phyloP scores from a whole-genome alignment of 2,329 filamentous ascomycete species.

The Fusarium floridanum region DNA sequence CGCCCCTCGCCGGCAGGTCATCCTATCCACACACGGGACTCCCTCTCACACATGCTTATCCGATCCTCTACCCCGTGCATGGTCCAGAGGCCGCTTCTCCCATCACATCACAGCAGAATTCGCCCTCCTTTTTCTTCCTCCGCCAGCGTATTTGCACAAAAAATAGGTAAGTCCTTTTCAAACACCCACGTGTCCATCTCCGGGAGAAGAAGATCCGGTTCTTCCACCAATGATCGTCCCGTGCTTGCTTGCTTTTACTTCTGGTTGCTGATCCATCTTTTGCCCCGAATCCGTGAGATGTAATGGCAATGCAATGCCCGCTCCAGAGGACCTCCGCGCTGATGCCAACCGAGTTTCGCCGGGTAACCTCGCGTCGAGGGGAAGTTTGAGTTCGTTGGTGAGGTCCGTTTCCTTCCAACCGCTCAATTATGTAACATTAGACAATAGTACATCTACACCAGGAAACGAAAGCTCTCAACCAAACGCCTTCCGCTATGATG shows the following conservation, averaged over 20 bases:
- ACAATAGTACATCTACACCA: constrained; percentile 64
- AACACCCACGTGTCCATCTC: constrained; percentile 24
- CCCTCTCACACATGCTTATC: constrained; percentile 11
- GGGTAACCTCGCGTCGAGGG: constrained; percentile 40
- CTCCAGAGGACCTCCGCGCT: constrained; percentile 39
- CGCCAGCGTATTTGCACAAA: constrained; percentile 29
- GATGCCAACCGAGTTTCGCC: constrained; percentile 32
- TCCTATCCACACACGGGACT: constrained; percentile 32
- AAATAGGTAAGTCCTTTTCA: constrained; percentile 27
- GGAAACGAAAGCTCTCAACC: constrained; percentile 62
- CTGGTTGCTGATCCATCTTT: constrained; percentile 47
- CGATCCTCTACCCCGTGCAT: constrained; percentile 25
- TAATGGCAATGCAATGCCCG: constrained; percentile 48
- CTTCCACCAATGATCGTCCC: constrained; percentile 37
- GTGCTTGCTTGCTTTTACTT: constrained; percentile 34
- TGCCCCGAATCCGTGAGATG: constrained; percentile 51
- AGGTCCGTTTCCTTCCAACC: constrained; percentile 41
- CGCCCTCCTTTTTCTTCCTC: constrained; percentile 18
- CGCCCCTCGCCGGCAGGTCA: constrained; percentile 34
- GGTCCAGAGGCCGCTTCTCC: constrained; percentile 14
- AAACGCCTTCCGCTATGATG: constrained; percentile 70
- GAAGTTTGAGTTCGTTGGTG: constrained; percentile 40
- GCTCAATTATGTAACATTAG: constrained; percentile 64
- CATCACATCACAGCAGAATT: not conserved
- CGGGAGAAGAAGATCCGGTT: constrained; percentile 41